Conservation (phyloP, 164 flowering plant species). For the Aristolochia californica region DNA sequence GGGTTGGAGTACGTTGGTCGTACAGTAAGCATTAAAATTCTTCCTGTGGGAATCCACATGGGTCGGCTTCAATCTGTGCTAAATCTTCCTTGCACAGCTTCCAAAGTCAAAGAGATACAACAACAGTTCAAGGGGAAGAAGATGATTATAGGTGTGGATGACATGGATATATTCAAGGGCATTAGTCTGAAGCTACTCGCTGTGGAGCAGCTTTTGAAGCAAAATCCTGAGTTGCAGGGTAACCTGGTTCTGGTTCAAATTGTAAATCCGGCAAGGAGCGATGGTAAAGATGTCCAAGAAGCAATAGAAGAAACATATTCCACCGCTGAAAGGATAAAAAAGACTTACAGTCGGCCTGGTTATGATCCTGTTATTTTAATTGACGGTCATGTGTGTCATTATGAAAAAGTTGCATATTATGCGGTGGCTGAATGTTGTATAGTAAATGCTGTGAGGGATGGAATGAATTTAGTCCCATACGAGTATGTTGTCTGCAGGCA, state of each 20-base stretch:
- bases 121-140: slow-evolving; percentile 11
- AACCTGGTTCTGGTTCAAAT: slow-evolving; percentile 17
- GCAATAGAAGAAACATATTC: slow-evolving; percentile 7
- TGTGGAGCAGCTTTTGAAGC: slow-evolving; percentile 13
- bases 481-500: slow-evolving; percentile 15
- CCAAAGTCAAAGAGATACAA: slow-evolving; percentile 11
- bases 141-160: slow-evolving; percentile 14
- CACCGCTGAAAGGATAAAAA: slow-evolving; percentile 11
- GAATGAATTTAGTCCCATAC: slow-evolving; percentile 18
- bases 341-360: slow-evolving; percentile 9
- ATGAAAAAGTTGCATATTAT: slow-evolving; percentile 14
- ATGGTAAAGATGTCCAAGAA: slow-evolving; percentile 15
- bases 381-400: slow-evolving; percentile 5
- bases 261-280: slow-evolving; percentile 14
- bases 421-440: slow-evolving; percentile 14
- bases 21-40: slow-evolving; percentile 12
- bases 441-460: slow-evolving; percentile 20
- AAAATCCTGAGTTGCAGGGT: slow-evolving; percentile 10
- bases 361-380: slow-evolving; percentile 13
- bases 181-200: slow-evolving; percentile 15
- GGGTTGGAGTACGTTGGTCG: slow-evolving; percentile 16
- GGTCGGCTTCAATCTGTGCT: slow-evolving; percentile 12
- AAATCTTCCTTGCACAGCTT: slow-evolving; percentile 4
- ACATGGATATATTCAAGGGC: slow-evolving; percentile 19
- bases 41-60: slow-evolving; percentile 15